A percentile compares a stretch with the other conserved stretches of the same genome.
phyloP scores from a whole-genome alignment of 768 basidiomycete genomes.

The Trametes punicea region DNA sequence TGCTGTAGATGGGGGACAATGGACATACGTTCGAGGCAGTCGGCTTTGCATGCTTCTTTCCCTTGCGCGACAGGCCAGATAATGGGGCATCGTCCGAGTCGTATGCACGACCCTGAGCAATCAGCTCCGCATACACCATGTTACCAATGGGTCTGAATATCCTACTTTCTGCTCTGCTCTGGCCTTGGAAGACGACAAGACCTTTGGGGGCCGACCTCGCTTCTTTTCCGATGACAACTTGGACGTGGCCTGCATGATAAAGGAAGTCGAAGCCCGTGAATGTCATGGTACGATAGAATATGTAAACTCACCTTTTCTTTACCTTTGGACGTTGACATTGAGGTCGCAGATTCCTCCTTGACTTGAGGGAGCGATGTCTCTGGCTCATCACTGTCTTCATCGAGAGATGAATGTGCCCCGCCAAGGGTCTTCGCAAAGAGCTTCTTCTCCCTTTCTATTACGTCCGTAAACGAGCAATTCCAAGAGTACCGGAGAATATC shows the following conservation, averaged over 20 bases:
- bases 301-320: background rate
- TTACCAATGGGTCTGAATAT: background rate
- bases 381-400: slow-evolving; percentile 11
- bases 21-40: background rate
- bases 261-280: no score
- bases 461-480: background rate
- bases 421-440: slow-evolving; percentile 32
- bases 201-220: background rate
- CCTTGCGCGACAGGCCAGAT: background rate
- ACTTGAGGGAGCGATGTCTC: slow-evolving; percentile 3
- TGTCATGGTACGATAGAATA: background rate
- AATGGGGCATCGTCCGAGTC: slow-evolving; percentile 4
- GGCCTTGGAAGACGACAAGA: background rate
- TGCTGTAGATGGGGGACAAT: background rate
- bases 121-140: background rate
- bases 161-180: background rate
- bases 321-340: slow-evolving; percentile 20
- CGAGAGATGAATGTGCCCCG: slow-evolving; percentile 3
- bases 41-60: slow-evolving; percentile 2
- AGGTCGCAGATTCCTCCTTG: slow-evolving; percentile 1
- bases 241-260: background rate
- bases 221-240: background rate
- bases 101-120: background rate
- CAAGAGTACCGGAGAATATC: background rate
- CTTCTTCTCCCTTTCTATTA: slow-evolving; percentile 38